phyloP scores from a whole-genome alignment of 1,284 basidiomycete genomes.

The Volvariella volvacea region DNA sequence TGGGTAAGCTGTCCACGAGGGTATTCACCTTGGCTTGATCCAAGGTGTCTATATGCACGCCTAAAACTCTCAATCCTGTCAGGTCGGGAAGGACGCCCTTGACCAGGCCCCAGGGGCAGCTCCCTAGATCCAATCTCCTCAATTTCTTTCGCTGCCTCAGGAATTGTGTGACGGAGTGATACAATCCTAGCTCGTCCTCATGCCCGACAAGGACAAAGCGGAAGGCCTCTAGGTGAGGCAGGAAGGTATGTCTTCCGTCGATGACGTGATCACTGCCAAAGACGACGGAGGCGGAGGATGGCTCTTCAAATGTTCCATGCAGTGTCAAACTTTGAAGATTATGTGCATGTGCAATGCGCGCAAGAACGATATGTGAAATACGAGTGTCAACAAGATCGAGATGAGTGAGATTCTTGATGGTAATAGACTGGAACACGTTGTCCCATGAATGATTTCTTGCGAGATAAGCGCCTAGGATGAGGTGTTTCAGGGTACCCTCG shows the following conservation, averaged over 20 bases:
- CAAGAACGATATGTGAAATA: constrained; percentile 54
- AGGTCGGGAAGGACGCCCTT: constrained; percentile 43
- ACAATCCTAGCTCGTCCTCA: constrained; percentile 47
- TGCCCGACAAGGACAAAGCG: constrained; percentile 57
- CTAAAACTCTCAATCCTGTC: constrained; percentile 41
- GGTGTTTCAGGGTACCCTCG: constrained; percentile 47
- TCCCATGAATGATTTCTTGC: constrained; percentile 59
- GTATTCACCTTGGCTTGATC: constrained; percentile 27
- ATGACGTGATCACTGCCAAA: constrained; percentile 57
- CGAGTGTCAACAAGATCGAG: constrained; percentile 62
- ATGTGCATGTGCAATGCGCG: constrained; percentile 54
- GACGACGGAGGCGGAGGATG: constrained; percentile 49
- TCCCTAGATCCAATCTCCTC: constrained; percentile 50
- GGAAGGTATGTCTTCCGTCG: constrained; percentile 48
- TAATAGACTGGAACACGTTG: constrained; percentile 50
- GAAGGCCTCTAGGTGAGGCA: constrained; percentile 55
- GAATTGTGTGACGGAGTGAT: constrained; percentile 48
- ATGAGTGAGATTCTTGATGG: constrained; percentile 57
- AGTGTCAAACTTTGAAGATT: constrained; percentile 53
- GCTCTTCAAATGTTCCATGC: constrained; percentile 58
- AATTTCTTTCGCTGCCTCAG: constrained; percentile 39
- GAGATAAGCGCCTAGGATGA: constrained; percentile 60
- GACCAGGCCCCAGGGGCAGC: constrained; percentile 57
- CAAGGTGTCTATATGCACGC: constrained; percentile 47
- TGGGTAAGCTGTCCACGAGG: constrained; percentile 39